Conservation (phyloP, 768 basidiomycete genomes). For the Suillus brevipes region DNA sequence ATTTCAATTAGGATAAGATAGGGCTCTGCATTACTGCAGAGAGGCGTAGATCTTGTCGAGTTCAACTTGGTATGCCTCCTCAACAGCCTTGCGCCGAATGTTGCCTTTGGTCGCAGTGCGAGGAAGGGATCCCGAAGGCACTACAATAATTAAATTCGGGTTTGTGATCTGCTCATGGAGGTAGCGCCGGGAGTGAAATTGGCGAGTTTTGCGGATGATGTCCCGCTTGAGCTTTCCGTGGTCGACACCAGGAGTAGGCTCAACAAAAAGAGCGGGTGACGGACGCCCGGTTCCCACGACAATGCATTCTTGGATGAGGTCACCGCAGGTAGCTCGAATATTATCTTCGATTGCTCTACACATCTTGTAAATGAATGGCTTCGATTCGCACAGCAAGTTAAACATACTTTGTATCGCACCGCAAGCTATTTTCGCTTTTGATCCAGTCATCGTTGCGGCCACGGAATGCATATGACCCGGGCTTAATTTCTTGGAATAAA, state of each 20-base stretch:
- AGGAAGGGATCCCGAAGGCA: constrained; percentile 64
- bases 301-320: constrained; percentile 69
- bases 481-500: constrained; percentile 64
- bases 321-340: constrained; percentile 60
- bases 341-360: constrained; percentile 76
- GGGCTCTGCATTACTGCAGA: constrained; percentile 16
- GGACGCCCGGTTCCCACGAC: constrained; percentile 78
- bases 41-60: constrained; percentile 59
- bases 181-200: constrained; percentile 74
- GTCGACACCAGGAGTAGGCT: constrained; percentile 55
- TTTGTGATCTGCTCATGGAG: constrained; percentile 75
- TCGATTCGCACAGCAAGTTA: not conserved
- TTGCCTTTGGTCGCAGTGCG: constrained; percentile 83
- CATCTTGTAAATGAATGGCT: constrained; percentile 13
- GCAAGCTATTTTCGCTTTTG: constrained; percentile 74
- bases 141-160: constrained; percentile 65
- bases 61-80: constrained; percentile 56
- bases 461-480: constrained; percentile 61
- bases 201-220: constrained; percentile 69
- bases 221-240: constrained; percentile 63
- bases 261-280: constrained; percentile 75
- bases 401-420: constrained; percentile 71
- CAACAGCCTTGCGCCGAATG: constrained; percentile 74
- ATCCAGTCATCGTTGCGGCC: constrained; percentile 87
- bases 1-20: not conserved